Evolutionary conservation across 345 rosid genomes (phyloP), one percentile per base, ranked within the genome.

Genomic region (Reutealis trisperma): DNA sequence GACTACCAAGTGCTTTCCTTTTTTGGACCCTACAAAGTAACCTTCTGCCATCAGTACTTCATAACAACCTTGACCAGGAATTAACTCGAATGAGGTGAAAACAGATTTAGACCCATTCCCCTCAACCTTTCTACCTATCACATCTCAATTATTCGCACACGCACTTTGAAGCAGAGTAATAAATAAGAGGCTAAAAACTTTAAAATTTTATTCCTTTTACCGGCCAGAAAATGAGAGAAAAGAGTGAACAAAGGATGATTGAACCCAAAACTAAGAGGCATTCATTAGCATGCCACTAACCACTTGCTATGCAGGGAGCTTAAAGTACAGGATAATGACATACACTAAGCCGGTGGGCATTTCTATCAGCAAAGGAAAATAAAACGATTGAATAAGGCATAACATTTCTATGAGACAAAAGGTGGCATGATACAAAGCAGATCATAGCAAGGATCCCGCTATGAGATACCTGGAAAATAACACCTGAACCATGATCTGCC

Each of bases 381-480:
- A 71, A 21, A 42, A 47, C 45, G 64, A 80, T 75, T 78, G 76
- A 79, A 69, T 49, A 72, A 70, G 79, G 80, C 82, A 81, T 83
- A 52, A 68, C 80, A 72, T 86, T 84, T 86, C 87, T 87, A 85
- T 85, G 79, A 76, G 83, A 87, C 85, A 88, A 79, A 79, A 71
- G 74, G 84, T 80, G 79, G 78, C 86, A 82, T 85, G 81, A 86
- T 86, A 92, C 88, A 87, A 74, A 51, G 90, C 67, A 85, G 88
- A 88, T 80, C 87, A 77, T 71, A 81, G 84, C 76, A 47, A 72
- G 75, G 77, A 79, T 71, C 84, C 74, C 83, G 68, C 75, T n/a
- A 75, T 15, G 85, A 72, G 78, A 65, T 32, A 25, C 80, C 88
- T 71, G 66, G 34, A 75, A 84, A 78, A 74, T 58, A 77, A 78